These are phyloP conservation scores for Beauveria medogensis DNA, from an alignment of 2,329 filamentous ascomycete species.

Conservation along the genomic window DNA sequence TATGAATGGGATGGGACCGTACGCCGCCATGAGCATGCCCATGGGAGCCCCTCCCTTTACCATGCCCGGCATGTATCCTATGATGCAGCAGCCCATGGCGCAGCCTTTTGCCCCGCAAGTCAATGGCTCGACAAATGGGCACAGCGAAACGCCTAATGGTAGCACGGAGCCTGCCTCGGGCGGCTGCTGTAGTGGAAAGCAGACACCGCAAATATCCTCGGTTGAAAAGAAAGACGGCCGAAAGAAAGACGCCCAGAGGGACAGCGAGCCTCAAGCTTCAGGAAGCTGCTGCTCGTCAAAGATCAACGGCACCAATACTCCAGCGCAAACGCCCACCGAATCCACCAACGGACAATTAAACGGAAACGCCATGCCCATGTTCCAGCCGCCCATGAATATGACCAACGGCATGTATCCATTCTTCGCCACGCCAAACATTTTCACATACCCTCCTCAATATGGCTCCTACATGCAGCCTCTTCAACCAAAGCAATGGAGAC, in stretches of 20 bases:
- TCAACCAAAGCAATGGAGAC: constrained; percentile 45
- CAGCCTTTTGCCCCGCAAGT: constrained; percentile 17
- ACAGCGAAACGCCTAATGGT: constrained; percentile 12
- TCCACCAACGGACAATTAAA: constrained; percentile 19
- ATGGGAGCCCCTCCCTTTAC: constrained; percentile 19
- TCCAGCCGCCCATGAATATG: constrained; percentile 28
- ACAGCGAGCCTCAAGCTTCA: constrained; percentile 12
- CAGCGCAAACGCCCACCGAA: constrained; percentile 15
- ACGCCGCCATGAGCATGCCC: constrained; percentile 22
- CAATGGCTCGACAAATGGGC: constrained; percentile 18
- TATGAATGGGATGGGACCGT: constrained; percentile 19
- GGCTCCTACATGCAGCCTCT: constrained; percentile 48
- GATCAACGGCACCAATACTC: not conserved
- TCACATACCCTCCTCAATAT: constrained; percentile 45
- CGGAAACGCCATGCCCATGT: constrained; percentile 24
- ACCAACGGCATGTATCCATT: constrained; percentile 32
- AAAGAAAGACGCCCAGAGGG: not conserved
- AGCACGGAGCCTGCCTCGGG: constrained; percentile 9
- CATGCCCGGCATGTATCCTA: constrained; percentile 22
- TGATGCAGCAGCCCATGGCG: constrained; percentile 24
- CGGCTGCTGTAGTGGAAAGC: constrained; percentile 18
- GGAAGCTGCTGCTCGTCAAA: constrained; percentile 32
- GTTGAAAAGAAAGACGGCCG: not conserved
- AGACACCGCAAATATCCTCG: not conserved
- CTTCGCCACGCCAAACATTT: constrained; percentile 37